A percentile compares a stretch with the other conserved stretches of the same genome.
phyloP scores from a whole-genome alignment of 1,284 basidiomycete species.

The Ceratobasidium sp. region DNA sequence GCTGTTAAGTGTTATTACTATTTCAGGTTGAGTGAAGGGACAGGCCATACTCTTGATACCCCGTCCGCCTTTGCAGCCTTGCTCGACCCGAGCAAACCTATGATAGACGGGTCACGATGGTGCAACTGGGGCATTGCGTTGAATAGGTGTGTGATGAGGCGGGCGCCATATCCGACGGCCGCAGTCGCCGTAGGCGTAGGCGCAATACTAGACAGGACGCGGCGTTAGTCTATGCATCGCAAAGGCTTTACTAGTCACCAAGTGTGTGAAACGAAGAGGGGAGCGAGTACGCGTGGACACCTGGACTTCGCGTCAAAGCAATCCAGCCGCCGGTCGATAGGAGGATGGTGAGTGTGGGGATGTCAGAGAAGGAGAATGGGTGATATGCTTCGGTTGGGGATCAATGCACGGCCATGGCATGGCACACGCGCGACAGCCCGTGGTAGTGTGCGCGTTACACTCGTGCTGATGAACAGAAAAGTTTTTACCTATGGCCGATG shows the following conservation, averaged over 20 bases:
- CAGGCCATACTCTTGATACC: conserved; percentile 5
- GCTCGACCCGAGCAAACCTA: conserved; percentile 78
- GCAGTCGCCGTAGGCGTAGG: conserved; percentile 75
- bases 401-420: no score
- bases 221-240: not conserved
- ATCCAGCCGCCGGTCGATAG: no score
- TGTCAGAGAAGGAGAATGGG: not conserved
- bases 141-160: conserved; percentile 91
- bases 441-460: no score
- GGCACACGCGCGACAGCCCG: no score
- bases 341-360: not conserved
- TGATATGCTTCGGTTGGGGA: no score
- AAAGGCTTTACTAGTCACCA: not conserved
- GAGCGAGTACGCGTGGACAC: not conserved
- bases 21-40: not conserved
- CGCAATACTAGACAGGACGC: conserved; percentile 64
- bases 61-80: conserved; percentile 33
- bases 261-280: not conserved
- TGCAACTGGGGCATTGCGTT: conserved; percentile 92
- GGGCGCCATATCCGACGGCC: conserved; percentile 78
- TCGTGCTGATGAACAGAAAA: conserved; percentile 45
- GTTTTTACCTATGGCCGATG: conserved; percentile 83
- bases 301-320: not conserved
- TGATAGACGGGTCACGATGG: conserved; percentile 87
- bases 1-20: not conserved